Conservation (phyloP, 2,329 filamentous ascomycete species). For the Sporothrix pseudoabietina region DNA sequence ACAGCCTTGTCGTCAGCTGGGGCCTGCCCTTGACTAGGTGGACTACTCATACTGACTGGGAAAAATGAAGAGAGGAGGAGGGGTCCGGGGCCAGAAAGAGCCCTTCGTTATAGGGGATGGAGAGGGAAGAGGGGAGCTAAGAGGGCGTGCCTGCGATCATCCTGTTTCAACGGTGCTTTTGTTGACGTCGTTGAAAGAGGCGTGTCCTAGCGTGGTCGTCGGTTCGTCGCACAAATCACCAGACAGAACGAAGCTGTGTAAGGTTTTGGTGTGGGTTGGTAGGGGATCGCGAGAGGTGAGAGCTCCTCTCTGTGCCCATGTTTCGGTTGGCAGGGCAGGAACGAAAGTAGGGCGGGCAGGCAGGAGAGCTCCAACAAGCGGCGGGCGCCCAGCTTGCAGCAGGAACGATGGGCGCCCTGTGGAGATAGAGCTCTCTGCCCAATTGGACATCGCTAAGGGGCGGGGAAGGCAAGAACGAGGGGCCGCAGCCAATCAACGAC, state of each 20-base stretch:
- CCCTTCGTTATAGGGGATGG: not conserved
- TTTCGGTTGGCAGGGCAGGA: constrained; percentile 12
- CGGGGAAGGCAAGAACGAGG: constrained; percentile 23
- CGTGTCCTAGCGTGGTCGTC: not conserved
- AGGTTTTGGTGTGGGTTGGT: not conserved
- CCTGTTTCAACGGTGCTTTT: not conserved
- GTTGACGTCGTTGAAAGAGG: not conserved
- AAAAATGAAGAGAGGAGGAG: not conserved
- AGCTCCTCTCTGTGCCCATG: not conserved
- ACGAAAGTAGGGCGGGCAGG: not conserved
- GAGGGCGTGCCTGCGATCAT: constrained; percentile 20
- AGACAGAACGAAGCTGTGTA: not conserved
- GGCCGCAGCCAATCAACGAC: constrained; percentile 22
- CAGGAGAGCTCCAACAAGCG: constrained; percentile 14
- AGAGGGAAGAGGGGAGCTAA: not conserved
- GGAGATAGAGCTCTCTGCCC: not conserved
- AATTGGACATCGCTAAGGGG: not conserved
- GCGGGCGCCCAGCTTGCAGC: not conserved
- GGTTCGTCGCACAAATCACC: not conserved
- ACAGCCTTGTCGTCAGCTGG: not conserved
- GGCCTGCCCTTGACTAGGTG: not conserved
- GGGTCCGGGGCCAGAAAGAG: not conserved
- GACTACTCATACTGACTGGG: not conserved
- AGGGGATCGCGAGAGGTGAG: constrained; percentile 3
- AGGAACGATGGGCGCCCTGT: not conserved